phyloP scores from a whole-genome alignment of 2,329 filamentous ascomycete genomes.

The Stachybotrys chartarum region DNA sequence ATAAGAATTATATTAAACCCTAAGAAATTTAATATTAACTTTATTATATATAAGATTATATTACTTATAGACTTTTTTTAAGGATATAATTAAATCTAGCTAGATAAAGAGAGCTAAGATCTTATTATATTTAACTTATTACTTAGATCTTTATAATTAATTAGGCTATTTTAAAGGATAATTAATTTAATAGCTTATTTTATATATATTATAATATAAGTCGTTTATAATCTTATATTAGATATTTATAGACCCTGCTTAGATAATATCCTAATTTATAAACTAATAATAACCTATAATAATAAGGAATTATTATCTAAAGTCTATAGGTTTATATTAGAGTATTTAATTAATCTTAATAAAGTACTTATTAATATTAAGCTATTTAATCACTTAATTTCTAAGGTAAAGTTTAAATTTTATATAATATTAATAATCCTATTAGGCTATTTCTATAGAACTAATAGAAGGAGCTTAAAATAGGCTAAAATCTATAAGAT shows the following conservation, averaged over 20 bases:
- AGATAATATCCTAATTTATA: background rate
- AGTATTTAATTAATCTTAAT: background rate
- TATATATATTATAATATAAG: background rate
- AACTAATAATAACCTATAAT: background rate
- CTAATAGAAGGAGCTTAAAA: background rate
- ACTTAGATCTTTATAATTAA: background rate
- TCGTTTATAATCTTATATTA: background rate
- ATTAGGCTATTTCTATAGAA: background rate
- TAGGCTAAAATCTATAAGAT: background rate
- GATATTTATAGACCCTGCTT: background rate
- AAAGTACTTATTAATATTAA: background rate
- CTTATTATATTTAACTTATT: background rate
- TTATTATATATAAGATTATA: background rate
- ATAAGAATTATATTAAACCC: background rate
- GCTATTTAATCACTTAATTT: background rate
- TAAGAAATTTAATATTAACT: background rate
- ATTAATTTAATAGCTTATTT: background rate
- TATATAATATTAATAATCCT: background rate
- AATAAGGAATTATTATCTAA: background rate
- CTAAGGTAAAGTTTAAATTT: background rate
- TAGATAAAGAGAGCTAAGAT: background rate
- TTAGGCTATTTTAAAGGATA: background rate
- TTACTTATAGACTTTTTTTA: background rate
- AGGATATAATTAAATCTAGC: background rate
- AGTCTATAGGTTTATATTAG: background rate